Conservation (phyloP, 257 asterid species). For the Ocimum tenuiflorum region DNA sequence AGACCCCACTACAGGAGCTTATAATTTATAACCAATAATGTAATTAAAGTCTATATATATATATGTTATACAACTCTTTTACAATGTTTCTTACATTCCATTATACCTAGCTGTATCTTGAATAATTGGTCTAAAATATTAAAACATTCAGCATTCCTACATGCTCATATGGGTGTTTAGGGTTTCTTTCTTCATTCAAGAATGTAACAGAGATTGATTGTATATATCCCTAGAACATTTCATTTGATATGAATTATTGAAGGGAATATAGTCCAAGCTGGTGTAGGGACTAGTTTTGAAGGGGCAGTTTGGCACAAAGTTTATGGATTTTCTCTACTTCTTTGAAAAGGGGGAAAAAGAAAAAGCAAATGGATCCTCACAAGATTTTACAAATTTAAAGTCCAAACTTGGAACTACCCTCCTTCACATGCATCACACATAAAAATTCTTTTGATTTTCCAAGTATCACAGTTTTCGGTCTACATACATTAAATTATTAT, state of each 20-base stretch:
- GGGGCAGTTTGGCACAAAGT: conserved; percentile 44
- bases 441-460: too few species aligned
- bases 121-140: background rate
- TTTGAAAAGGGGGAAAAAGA: conserved; percentile 13
- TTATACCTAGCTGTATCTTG: background rate
- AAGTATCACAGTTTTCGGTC: too few species aligned
- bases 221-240: conserved; percentile 23
- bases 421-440: too few species aligned
- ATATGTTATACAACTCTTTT: too few species aligned
- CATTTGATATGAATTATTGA: conserved; percentile 35
- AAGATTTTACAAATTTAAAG: background rate
- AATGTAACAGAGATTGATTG: conserved; percentile 4
- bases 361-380: conserved; percentile 25
- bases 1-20: too few species aligned
- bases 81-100: too few species aligned
- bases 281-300: conserved; percentile 34
- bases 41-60: too few species aligned
- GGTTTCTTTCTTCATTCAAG: conserved; percentile 1
- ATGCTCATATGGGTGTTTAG: conserved; percentile 8
- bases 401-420: too few species aligned
- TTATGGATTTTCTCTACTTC: conserved; percentile 27
- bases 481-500: too few species aligned
- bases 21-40: too few species aligned
- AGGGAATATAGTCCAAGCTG: conserved; percentile 41
- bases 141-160: background rate